These are phyloP conservation scores for Capsicum baccatum DNA, from an alignment of 257 asterid species.

Conservation along the genomic window DNA sequence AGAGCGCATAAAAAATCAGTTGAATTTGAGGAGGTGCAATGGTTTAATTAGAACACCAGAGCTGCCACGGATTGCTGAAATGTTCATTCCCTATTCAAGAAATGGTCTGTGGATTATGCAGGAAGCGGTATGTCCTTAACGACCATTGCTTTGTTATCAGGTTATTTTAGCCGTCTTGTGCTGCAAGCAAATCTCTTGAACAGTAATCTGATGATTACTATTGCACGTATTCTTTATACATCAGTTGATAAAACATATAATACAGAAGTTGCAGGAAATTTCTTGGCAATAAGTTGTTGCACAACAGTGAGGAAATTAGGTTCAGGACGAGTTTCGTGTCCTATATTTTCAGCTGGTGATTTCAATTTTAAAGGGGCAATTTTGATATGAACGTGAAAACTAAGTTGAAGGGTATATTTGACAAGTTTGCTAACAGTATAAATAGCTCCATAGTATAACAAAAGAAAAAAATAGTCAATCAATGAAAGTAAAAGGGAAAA, in stretches of 20 bases:
- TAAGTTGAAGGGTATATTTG: too few species aligned
- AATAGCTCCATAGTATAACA: too few species aligned
- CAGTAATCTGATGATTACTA: conserved; percentile 8
- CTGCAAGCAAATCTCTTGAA: not conserved
- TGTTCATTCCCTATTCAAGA: conserved; percentile 70
- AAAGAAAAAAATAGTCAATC: too few species aligned
- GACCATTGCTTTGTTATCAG: not conserved
- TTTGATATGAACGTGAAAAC: too few species aligned
- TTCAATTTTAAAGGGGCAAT: too few species aligned
- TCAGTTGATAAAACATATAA: conserved; percentile 39
- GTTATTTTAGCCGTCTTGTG: not conserved
- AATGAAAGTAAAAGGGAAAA: too few species aligned
- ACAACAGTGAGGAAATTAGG: conserved; percentile 61
- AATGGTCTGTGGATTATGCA: conserved; percentile 82
- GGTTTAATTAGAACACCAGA: conserved; percentile 65
- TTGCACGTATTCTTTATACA: not conserved
- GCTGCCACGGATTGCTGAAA: conserved; percentile 63
- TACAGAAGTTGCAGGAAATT: conserved; percentile 70
- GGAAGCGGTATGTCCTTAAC: conserved; percentile 59
- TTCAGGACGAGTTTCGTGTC: conserved; percentile 48
- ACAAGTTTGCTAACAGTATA: too few species aligned
- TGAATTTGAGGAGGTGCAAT: conserved; percentile 55
- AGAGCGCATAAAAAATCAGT: conserved; percentile 58
- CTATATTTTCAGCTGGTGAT: conserved; percentile 37
- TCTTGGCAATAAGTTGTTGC: conserved; percentile 74